Evolutionary conservation across 2,329 filamentous ascomycete species (phyloP).

Genomic region (Aspergillus sp.): DNA sequence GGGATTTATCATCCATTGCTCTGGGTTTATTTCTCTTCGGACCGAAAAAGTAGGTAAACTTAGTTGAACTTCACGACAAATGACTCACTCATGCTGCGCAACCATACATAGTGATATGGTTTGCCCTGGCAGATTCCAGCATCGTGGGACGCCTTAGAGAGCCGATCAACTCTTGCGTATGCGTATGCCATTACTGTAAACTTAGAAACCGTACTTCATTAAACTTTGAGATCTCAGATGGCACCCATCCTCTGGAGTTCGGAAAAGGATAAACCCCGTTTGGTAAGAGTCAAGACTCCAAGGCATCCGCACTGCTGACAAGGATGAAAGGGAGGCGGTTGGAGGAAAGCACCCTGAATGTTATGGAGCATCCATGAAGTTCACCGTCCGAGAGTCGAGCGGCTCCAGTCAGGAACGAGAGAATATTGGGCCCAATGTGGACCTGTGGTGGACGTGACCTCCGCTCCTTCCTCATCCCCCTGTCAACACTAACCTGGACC

Average conservation of each 20-base stretch:
- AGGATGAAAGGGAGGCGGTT: background rate
- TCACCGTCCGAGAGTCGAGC: background rate
- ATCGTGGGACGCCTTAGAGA: background rate
- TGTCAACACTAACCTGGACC: background rate
- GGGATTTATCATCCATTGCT: background rate
- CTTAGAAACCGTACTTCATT: background rate
- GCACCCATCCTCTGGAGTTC: background rate
- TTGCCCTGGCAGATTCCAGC: constrained; percentile 1
- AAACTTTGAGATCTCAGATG: background rate
- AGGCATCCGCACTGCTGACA: background rate
- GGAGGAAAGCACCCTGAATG: background rate
- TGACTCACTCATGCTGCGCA: constrained; percentile 1
- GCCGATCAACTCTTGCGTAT: background rate
- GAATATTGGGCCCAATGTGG: background rate
- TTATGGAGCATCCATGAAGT: background rate
- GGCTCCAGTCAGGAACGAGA: background rate
- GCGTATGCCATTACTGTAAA: background rate
- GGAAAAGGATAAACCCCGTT: background rate
- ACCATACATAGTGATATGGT: background rate
- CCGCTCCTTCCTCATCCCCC: background rate
- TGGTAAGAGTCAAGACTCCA: background rate
- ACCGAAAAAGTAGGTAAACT: background rate
- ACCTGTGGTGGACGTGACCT: background rate
- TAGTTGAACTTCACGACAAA: background rate
- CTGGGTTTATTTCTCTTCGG: background rate